Conservation (phyloP, 805 yeast species). For the Zygoascus flipseniorum region DNA sequence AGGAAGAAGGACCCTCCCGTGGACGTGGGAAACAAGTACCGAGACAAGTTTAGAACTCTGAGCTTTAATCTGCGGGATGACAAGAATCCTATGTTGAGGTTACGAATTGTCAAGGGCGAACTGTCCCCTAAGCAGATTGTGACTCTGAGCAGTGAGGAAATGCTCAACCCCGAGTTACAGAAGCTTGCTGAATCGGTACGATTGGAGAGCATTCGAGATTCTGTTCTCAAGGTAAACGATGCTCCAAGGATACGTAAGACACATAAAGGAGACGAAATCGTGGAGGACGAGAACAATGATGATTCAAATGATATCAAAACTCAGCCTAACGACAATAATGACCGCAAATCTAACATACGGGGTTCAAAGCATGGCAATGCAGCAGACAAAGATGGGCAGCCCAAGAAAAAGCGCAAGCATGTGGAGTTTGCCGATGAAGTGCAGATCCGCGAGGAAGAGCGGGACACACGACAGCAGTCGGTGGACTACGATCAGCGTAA, state of each 20-base stretch:
- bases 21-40: conserved; percentile 41
- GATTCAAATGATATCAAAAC: conserved; percentile 4
- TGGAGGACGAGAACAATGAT: conserved; percentile 45
- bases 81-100: conserved; percentile 50
- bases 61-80: conserved; percentile 49
- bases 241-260: conserved; percentile 67
- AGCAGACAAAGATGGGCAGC: conserved; percentile 17
- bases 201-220: conserved; percentile 56
- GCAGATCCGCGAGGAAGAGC: conserved; percentile 8
- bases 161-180: conserved; percentile 67
- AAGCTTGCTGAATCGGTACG: conserved; percentile 63
- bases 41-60: conserved; percentile 60
- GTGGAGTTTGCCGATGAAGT: conserved; percentile 15
- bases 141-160: conserved; percentile 59
- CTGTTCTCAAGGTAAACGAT: conserved; percentile 53
- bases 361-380: not conserved
- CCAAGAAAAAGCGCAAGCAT: conserved; percentile 14
- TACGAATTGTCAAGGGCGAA: conserved; percentile 45
- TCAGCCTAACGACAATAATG: not conserved
- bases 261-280: conserved; percentile 81
- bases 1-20: conserved; percentile 13
- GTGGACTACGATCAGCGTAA: conserved; percentile 6
- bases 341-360: not conserved
- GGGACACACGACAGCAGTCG: not conserved
- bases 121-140: conserved; percentile 53